Conservation (phyloP, 2,329 filamentous ascomycete species). For the Sclerotinia subarctica region DNA sequence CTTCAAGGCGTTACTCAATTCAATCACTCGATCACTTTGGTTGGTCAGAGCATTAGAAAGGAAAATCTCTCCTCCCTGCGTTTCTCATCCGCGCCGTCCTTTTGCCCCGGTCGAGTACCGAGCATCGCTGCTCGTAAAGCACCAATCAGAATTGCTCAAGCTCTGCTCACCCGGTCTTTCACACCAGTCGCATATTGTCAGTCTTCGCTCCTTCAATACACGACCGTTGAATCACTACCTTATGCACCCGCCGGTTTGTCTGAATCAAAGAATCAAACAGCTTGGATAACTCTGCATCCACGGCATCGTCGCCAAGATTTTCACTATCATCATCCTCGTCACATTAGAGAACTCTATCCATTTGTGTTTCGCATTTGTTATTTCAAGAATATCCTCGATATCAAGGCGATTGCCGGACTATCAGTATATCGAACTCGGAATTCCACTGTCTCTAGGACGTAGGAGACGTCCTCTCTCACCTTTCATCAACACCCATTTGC, state of each 20-base stretch:
- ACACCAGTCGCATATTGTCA: conserved; percentile 17
- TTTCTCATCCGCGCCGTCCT: conserved; percentile 15
- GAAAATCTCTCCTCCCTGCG: conserved; percentile 14
- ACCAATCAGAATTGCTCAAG: conserved; percentile 16
- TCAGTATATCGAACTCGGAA: background rate
- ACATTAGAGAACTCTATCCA: background rate
- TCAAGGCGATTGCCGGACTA: background rate
- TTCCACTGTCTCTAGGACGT: background rate
- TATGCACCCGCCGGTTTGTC: conserved; percentile 9
- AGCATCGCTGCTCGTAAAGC: conserved; percentile 13
- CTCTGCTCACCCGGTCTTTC: conserved; percentile 15
- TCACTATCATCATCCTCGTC: background rate
- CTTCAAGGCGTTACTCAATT: conserved; percentile 7
- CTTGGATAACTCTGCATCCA: background rate
- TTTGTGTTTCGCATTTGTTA: conserved; percentile 1
- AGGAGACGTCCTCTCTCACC: background rate
- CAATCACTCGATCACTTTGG: conserved; percentile 14
- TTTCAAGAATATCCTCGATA: conserved; percentile 10
- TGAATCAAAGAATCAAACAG: conserved; percentile 4
- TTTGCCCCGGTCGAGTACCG: conserved; percentile 17
- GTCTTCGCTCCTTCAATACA: conserved; percentile 10
- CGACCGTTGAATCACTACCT: conserved; percentile 10
- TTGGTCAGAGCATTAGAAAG: background rate
- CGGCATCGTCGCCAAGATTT: background rate
- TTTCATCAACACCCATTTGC: background rate